Evolutionary conservation across 306 rosid species (phyloP), one percentile per base, ranked within the genome.

Genomic region (Vigna mungo): DNA sequence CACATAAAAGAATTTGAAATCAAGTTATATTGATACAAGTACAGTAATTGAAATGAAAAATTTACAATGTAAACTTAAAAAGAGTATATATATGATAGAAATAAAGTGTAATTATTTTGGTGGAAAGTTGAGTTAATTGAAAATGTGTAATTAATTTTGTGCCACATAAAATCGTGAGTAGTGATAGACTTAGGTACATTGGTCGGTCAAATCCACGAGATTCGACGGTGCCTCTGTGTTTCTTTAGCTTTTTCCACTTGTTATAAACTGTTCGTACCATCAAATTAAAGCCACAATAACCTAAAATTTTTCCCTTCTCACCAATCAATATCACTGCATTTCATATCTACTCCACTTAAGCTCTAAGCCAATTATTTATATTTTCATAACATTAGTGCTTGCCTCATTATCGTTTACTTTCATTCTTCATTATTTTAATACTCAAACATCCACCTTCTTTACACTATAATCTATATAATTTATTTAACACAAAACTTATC

Each of bases 391-490:
- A 72, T 5, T 58, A 76, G 70, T 72, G 68, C 77, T 23, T 30
- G 1, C 64, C 68, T 76, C 77, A 72, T 43, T 71, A 56, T 66
- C 80, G 77, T 80, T 84, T 75, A 71, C 87, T 84, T 80, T 71
- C 75, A 72, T 80, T 66, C 62, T 76, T 56, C 32, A 76, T 66
- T 77, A 80, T 65, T 61, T 65, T 47, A n/a, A 84, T 63, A 43
- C 65, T 17, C 17, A 59, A 68, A 20, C 72, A 85, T 74, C 25
- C 72, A 61, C 62, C 78, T 77, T 67, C 61, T 48, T 62, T 81
- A 83, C 83, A 81, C 77, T 30, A 30, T 30, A 30, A 30, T 30
- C 4, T 30, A 4, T 30, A 30, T 30, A 30, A 3, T 30, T 30
- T 30, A 30, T 30, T 30, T 30, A 30, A 3, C 34, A 30, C 0